Percentiles rank a stretch among this genome's conserved stretches.
These are phyloP conservation scores for Daldinia decipiens DNA, from an alignment of 495 filamentous ascomycete species.

Conservation along the genomic window DNA sequence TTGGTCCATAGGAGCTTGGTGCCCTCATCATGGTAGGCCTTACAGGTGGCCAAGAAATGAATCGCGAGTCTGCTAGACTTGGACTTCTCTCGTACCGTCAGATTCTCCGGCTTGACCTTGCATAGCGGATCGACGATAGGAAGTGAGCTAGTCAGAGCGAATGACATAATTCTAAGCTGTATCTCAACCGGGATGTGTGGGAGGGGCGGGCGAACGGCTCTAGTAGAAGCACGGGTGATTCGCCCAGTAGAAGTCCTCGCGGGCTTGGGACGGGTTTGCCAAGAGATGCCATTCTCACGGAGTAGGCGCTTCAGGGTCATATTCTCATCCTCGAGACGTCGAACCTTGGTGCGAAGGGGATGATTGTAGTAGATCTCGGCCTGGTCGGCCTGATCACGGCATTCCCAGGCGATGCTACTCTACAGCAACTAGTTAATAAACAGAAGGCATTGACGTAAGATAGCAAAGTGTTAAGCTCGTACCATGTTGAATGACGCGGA, in stretches of 20 bases:
- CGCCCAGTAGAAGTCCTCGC: conserved; percentile 15
- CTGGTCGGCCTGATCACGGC: conserved; percentile 55
- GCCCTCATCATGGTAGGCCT: conserved; percentile 54
- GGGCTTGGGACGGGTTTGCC: conserved; percentile 42
- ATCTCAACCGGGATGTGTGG: conserved; percentile 58
- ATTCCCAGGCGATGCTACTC: conserved; percentile 50
- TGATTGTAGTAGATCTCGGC: conserved; percentile 54
- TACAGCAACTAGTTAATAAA: conserved; percentile 19
- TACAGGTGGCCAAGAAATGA: conserved; percentile 56
- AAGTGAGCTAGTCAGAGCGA: conserved; percentile 53
- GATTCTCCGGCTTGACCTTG: conserved; percentile 46
- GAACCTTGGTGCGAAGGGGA: conserved; percentile 50
- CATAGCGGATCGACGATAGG: conserved; percentile 62
- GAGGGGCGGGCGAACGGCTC: conserved; percentile 27
- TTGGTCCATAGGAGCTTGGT: conserved; percentile 54
- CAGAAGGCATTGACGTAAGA: neutral
- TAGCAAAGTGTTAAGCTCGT: neutral
- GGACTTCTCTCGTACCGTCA: conserved; percentile 49
- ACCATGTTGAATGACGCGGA: conserved; percentile 33
- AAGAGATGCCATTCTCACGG: conserved; percentile 53
- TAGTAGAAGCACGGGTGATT: conserved; percentile 37
- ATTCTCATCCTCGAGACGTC: conserved; percentile 51
- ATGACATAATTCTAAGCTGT: conserved; percentile 55
- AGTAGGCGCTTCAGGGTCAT: conserved; percentile 52
- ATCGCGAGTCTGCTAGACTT: conserved; percentile 53